Percentiles rank a stretch among this genome's conserved stretches.
phyloP scores from a whole-genome alignment of 495 filamentous ascomycete species.

The Sordaria brevicollis region DNA sequence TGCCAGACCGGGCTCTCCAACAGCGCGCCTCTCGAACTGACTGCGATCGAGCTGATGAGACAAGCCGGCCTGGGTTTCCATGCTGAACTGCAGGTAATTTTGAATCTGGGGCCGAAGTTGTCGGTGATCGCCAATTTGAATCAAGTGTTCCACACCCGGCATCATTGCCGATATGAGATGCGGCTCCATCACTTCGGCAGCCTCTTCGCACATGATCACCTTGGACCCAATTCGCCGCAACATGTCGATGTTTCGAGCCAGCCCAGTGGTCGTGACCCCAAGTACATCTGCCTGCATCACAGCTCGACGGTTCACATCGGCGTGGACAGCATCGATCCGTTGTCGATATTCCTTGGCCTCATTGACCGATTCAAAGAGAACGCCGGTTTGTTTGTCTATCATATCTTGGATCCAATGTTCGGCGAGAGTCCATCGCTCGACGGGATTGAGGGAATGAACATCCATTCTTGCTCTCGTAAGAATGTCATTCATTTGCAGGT shows the following conservation, averaged over 20 bases:
- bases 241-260: constrained; percentile 54
- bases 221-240: constrained; percentile 53
- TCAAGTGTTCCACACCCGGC: constrained; percentile 59
- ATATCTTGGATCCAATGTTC: not conserved
- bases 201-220: constrained; percentile 68
- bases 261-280: constrained; percentile 64
- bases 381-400: not conserved
- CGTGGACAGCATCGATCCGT: constrained; percentile 25
- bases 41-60: constrained; percentile 16
- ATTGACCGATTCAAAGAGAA: constrained; percentile 2
- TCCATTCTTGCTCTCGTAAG: not conserved
- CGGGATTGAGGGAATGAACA: not conserved
- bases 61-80: constrained; percentile 9
- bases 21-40: constrained; percentile 21
- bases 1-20: constrained; percentile 8
- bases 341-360: constrained; percentile 15
- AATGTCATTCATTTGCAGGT: not conserved
- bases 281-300: constrained; percentile 51
- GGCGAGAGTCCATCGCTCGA: constrained; percentile 1
- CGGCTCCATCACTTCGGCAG: constrained; percentile 65
- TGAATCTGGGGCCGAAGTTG: constrained; percentile 52
- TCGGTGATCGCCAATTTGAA: constrained; percentile 68
- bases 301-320: constrained; percentile 43
- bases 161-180: constrained; percentile 59
- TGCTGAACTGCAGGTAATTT: constrained; percentile 16